Base-by-base conservation (phyloP, 2,329 filamentous ascomycete genomes). In the Phialophora expanda region DNA sequence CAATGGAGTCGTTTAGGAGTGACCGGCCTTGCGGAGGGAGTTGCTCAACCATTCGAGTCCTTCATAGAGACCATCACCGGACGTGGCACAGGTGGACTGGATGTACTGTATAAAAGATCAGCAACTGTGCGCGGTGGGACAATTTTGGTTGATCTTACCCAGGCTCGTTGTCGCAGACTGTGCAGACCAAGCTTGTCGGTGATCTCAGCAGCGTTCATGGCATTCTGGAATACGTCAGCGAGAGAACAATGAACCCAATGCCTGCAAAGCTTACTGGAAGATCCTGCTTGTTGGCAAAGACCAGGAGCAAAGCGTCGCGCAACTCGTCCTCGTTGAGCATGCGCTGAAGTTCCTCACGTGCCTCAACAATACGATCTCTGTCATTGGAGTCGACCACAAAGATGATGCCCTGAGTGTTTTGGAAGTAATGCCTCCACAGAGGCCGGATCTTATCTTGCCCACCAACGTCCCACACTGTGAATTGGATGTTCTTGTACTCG, bases 201-300 rank as follows among this genome's bases (percentile, higher is more conserved):
- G 82, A 99, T 98, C 86, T 99, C 95, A 78, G 95, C 94, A 77
- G 95, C 94, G 84, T 96, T 97, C 95, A 98, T 98, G 83, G 95
- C 95, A 80, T 98, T 98, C 93, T 97, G 64, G 58, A 66, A 66
- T n/a, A 64, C 24, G 51, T 26, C 48, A 62, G 46, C 22, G 51
- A 26, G 22, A 28, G 53, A n/a, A 28, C 24, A 63, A 11, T 28
- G 65, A 56, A 32, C 2, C 28, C 30, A n/a, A 17, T 30, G 28
- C 26, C 53, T 12, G 12, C 6, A 4, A 34, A 67, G 86, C 93
- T 81, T 86, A 97, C 95, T 75, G 90, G 90, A 82, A 98, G 85
- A 93, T 99, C 95, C 87, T 99, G 95, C 87, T 99, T 99, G 89
- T 99, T 99, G 83, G 95, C 95, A 78, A 99, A 99, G 77, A 99